Evolutionary conservation across 352 stramenopile species (phyloP).

Genomic region (Globisporangium polare): DNA sequence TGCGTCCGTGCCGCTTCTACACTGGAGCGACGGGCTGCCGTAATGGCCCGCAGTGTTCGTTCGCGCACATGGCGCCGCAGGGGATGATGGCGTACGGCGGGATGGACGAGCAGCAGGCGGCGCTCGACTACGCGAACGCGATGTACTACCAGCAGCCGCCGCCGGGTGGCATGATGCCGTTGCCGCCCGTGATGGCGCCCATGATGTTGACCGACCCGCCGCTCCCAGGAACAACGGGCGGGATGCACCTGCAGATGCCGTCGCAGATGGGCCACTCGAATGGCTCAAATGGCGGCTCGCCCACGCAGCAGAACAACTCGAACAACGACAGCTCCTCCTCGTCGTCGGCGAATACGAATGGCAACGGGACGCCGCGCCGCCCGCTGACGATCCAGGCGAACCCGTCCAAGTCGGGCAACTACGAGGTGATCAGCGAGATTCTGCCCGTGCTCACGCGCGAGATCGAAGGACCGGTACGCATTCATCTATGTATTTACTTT

Average conservation of each 20-base stretch:
- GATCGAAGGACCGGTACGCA: constrained; percentile 65
- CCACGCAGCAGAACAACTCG: constrained; percentile 12
- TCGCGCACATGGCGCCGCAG: constrained; percentile 30
- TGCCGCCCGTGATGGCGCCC: constrained; percentile 23
- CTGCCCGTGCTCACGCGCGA: constrained; percentile 68
- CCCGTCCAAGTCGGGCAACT: constrained; percentile 51
- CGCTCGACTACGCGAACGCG: constrained; percentile 19
- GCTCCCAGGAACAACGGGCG: neutral
- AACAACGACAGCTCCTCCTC: constrained; percentile 9
- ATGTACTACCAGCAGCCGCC: constrained; percentile 17
- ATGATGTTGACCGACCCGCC: constrained; percentile 23
- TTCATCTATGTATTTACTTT: neutral
- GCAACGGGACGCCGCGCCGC: constrained; percentile 17
- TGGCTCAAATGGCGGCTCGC: constrained; percentile 5
- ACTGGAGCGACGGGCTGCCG: constrained; percentile 45
- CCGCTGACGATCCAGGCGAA: constrained; percentile 69
- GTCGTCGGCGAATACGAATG: neutral
- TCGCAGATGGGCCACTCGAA: constrained; percentile 1
- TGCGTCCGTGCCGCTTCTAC: constrained; percentile 58
- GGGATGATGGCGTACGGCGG: constrained; percentile 20
- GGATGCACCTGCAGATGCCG: constrained; percentile 12
- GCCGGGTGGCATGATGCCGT: constrained; percentile 7
- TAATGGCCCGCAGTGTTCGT: constrained; percentile 59
- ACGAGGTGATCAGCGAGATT: constrained; percentile 75
- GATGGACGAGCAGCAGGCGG: constrained; percentile 13